Conservation (phyloP, 345 rosid species). For the Arabidopsis suecica region DNA sequence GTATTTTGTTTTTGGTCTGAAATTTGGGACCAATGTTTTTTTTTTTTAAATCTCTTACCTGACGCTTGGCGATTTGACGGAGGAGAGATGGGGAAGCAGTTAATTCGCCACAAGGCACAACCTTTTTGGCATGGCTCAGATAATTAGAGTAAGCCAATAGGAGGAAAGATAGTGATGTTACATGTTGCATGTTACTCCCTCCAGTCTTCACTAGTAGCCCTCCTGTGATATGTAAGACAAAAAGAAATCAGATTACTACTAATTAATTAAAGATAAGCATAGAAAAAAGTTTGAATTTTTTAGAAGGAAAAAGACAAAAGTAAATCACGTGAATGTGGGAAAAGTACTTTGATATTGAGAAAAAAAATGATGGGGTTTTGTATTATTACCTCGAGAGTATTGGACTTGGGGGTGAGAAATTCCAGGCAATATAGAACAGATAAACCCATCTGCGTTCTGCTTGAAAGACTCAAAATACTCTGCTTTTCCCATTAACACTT, state of each 20-base stretch:
- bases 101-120: slow-evolving; percentile 62
- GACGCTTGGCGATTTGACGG: slow-evolving; percentile 64
- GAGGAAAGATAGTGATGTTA: slow-evolving; percentile 85
- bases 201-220: slow-evolving; percentile 89
- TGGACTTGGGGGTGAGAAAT: slow-evolving; percentile 91
- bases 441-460: slow-evolving; percentile 89
- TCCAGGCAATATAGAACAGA: slow-evolving; percentile 92
- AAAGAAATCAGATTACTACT: background rate
- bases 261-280: slow-evolving; percentile 6
- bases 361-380: background rate
- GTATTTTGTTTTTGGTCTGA: slow-evolving; percentile 19
- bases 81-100: slow-evolving; percentile 65
- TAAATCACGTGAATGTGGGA: slow-evolving; percentile 41
- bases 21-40: slow-evolving; percentile 33
- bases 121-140: slow-evolving; percentile 67
- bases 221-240: slow-evolving; percentile 50
- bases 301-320: slow-evolving; percentile 36
- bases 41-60: slow-evolving; percentile 41
- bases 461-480: slow-evolving; percentile 82
- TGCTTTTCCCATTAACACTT: slow-evolving; percentile 95
- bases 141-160: slow-evolving; percentile 88
- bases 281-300: background rate
- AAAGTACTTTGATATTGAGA: slow-evolving; percentile 26
- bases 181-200: slow-evolving; percentile 98
- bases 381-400: slow-evolving; percentile 87